Conservation (phyloP, 768 basidiomycete species). For the Suillus plorans region DNA sequence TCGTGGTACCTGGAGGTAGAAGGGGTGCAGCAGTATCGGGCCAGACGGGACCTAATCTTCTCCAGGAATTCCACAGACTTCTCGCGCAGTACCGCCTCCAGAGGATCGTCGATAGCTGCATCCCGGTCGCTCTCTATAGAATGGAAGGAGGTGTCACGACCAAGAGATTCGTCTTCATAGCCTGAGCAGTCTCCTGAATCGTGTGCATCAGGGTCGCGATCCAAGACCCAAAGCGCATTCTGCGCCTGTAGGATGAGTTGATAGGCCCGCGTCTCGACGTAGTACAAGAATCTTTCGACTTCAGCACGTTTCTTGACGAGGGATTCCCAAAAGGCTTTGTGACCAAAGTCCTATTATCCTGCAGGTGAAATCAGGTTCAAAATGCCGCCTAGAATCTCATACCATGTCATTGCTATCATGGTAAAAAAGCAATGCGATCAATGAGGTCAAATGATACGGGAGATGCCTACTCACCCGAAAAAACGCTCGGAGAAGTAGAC, state of each 20-base stretch:
- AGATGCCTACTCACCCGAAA: slow-evolving; percentile 33
- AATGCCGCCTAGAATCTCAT: background rate
- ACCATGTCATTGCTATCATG: slow-evolving; percentile 24
- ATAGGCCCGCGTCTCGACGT: slow-evolving; percentile 35
- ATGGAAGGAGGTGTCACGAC: slow-evolving; percentile 8
- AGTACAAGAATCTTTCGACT: slow-evolving; percentile 28
- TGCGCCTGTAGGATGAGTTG: slow-evolving; percentile 34
- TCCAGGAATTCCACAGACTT: slow-evolving; percentile 32
- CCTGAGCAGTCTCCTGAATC: slow-evolving; percentile 21
- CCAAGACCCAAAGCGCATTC: slow-evolving; percentile 39
- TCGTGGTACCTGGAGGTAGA: slow-evolving; percentile 28
- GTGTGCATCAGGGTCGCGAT: slow-evolving; percentile 20
- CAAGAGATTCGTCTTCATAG: slow-evolving; percentile 14
- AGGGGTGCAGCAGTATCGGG: slow-evolving; percentile 34
- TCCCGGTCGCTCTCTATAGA: slow-evolving; percentile 10
- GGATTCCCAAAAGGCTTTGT: slow-evolving; percentile 36
- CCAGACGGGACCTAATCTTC: slow-evolving; percentile 33
- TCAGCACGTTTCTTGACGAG: slow-evolving; percentile 32
- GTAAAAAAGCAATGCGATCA: background rate
- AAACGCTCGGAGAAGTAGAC: slow-evolving; percentile 39
- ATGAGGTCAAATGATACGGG: background rate
- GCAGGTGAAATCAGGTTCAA: background rate
- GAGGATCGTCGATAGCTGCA: slow-evolving; percentile 26
- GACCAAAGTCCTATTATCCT: slow-evolving; percentile 37
- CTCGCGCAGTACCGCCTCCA: slow-evolving; percentile 34